phyloP scores from a whole-genome alignment of 2,329 filamentous ascomycete genomes.

The Drechslera avenae region DNA sequence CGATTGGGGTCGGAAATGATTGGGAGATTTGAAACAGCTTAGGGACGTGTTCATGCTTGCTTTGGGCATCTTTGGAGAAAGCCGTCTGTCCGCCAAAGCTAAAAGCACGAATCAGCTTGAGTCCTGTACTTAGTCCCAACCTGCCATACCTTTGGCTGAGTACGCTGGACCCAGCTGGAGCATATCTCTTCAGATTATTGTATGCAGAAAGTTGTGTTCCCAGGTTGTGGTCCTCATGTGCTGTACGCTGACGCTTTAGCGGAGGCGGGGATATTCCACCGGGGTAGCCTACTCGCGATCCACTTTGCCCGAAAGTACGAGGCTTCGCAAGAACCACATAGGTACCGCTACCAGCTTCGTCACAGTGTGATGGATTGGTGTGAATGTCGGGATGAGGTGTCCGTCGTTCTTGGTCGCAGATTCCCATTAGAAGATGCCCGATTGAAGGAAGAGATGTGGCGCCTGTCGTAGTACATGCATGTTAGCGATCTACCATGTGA shows the following conservation, averaged over 20 bases:
- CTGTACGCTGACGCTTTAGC: slow-evolving; percentile 26
- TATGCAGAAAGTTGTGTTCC: no score
- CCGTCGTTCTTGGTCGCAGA: neutral
- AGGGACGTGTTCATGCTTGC: neutral
- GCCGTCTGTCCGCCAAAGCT: neutral
- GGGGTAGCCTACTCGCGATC: neutral
- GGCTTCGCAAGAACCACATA: neutral
- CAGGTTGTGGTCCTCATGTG: neutral
- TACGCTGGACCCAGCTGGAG: neutral
- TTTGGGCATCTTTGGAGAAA: no score
- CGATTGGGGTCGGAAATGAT: neutral
- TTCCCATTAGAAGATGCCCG: slow-evolving; percentile 4
- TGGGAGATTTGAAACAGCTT: neutral
- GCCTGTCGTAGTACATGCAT: slow-evolving; percentile 1
- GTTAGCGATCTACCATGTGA: neutral
- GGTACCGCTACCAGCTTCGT: neutral
- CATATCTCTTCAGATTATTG: neutral
- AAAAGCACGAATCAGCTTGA: neutral
- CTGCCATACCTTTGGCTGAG: slow-evolving; percentile 12
- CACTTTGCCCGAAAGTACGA: neutral
- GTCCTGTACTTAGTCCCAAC: neutral
- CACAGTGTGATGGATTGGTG: neutral
- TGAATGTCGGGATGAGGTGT: neutral
- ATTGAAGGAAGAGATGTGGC: neutral
- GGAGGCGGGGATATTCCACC: slow-evolving; percentile 33